phyloP scores from a whole-genome alignment of 1,284 basidiomycete genomes.

The Phellinidium pouzarii region DNA sequence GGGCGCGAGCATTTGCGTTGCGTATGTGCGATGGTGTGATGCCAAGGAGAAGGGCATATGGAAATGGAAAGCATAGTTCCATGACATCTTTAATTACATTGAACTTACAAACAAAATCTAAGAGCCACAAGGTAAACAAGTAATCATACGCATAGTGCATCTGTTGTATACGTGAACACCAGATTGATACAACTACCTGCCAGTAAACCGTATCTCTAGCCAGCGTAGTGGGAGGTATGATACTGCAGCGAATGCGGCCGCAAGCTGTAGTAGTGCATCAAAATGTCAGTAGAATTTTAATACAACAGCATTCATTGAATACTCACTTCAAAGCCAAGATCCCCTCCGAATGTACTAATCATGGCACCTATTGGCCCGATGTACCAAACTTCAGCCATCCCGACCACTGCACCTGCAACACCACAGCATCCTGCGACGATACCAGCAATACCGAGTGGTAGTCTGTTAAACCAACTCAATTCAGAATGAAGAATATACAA shows the following conservation, averaged over 20 bases:
- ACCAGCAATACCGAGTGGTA: slow-evolving; percentile 53
- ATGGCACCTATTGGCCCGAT: slow-evolving; percentile 42
- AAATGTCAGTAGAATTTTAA: too few species aligned
- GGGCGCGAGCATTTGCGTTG: slow-evolving; percentile 34
- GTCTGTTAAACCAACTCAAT: slow-evolving; percentile 21
- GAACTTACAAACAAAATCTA: neutral
- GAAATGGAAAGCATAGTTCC: slow-evolving; percentile 33
- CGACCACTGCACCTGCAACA: slow-evolving; percentile 40
- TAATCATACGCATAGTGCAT: neutral
- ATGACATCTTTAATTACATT: neutral
- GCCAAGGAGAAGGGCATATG: slow-evolving; percentile 36
- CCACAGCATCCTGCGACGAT: slow-evolving; percentile 42
- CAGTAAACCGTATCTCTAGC: slow-evolving; percentile 37
- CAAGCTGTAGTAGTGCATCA: slow-evolving; percentile 34
- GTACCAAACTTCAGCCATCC: slow-evolving; percentile 38
- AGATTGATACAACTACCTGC: slow-evolving; percentile 25
- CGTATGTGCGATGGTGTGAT: slow-evolving; percentile 39
- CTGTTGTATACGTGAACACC: neutral
- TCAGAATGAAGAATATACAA: neutral
- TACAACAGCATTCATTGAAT: neutral
- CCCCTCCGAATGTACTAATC: slow-evolving; percentile 42
- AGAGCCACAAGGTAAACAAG: neutral
- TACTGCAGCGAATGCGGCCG: slow-evolving; percentile 37
- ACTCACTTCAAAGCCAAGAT: slow-evolving; percentile 51
- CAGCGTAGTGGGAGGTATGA: slow-evolving; percentile 38